A percentile compares a stretch with the other conserved stretches of the same genome.
Conservation (phyloP, 2,329 filamentous ascomycete genomes). For the Phaeosphaeria sp. region DNA sequence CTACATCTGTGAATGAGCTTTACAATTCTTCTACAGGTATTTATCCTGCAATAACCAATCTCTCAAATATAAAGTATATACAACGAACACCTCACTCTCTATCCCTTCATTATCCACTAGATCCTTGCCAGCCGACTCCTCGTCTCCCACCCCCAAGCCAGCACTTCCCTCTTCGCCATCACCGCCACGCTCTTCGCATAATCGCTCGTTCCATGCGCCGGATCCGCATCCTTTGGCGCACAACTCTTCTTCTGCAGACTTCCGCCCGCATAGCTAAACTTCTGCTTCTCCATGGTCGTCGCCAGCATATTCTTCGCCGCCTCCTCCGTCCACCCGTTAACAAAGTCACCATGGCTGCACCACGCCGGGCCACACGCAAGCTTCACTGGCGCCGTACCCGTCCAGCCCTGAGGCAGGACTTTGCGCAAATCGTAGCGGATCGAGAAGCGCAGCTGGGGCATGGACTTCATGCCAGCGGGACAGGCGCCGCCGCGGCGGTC, state of each 20-base stretch:
- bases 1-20: neutral
- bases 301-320: constrained; percentile 52
- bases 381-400: constrained; percentile 52
- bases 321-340: constrained; percentile 56
- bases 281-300: constrained; percentile 42
- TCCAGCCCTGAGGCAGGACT: constrained; percentile 54
- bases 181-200: constrained; percentile 47
- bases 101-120: neutral
- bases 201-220: constrained; percentile 50
- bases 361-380: constrained; percentile 51
- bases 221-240: constrained; percentile 51
- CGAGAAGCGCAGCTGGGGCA: constrained; percentile 57
- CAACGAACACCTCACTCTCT: neutral
- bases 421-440: constrained; percentile 57
- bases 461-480: constrained; percentile 53
- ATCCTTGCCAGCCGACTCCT: constrained; percentile 16
- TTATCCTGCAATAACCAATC: neutral
- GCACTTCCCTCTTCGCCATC: constrained; percentile 27
- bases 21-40: neutral
- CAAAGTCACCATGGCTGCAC: constrained; percentile 57
- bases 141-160: constrained; percentile 24
- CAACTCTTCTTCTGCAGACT: constrained; percentile 44
- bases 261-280: constrained; percentile 48
- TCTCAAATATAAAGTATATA: neutral
- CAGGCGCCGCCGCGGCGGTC: constrained; percentile 36